Evolutionary conservation across 2,329 filamentous ascomycete species (phyloP).

Genomic region (Fusarium sp.): DNA sequence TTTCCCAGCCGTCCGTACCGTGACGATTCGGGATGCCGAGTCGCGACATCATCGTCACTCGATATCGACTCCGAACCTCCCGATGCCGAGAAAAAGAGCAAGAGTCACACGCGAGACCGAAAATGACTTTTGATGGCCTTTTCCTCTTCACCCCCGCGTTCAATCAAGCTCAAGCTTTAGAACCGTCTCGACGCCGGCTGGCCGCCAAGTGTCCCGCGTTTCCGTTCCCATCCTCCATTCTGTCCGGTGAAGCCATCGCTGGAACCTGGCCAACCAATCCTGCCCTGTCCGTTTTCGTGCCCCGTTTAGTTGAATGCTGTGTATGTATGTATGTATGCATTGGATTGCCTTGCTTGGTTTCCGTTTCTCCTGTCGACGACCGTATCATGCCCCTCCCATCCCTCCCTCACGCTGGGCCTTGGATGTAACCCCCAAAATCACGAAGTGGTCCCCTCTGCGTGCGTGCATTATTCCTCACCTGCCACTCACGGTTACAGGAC

Average conservation of each 20-base stretch:
- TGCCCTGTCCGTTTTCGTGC: too few species aligned
- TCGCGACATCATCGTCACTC: slow-evolving; percentile 13
- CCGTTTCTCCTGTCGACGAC: background rate
- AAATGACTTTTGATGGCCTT: background rate
- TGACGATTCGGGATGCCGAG: background rate
- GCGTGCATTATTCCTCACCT: slow-evolving; percentile 1
- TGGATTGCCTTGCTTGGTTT: too few species aligned
- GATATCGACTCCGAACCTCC: slow-evolving; percentile 17
- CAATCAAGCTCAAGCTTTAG: background rate
- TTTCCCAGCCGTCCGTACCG: too few species aligned
- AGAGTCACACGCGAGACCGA: background rate
- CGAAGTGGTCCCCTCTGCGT: background rate
- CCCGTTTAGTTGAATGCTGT: too few species aligned
- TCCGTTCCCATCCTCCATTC: too few species aligned
- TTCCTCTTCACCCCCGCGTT: too few species aligned
- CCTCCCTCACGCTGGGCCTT: background rate
- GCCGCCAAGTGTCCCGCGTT: background rate
- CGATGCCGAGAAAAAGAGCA: too few species aligned
- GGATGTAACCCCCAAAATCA: background rate
- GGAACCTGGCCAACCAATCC: too few species aligned
- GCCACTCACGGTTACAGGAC: background rate
- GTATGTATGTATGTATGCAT: too few species aligned
- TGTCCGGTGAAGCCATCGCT: too few species aligned
- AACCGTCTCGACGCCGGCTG: too few species aligned
- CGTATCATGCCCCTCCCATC: background rate